A percentile compares a stretch with the other conserved stretches of the same genome.
These are phyloP conservation scores for Cardamine chenopodiifolia DNA, from an alignment of 345 rosid species.

Conservation along the genomic window DNA sequence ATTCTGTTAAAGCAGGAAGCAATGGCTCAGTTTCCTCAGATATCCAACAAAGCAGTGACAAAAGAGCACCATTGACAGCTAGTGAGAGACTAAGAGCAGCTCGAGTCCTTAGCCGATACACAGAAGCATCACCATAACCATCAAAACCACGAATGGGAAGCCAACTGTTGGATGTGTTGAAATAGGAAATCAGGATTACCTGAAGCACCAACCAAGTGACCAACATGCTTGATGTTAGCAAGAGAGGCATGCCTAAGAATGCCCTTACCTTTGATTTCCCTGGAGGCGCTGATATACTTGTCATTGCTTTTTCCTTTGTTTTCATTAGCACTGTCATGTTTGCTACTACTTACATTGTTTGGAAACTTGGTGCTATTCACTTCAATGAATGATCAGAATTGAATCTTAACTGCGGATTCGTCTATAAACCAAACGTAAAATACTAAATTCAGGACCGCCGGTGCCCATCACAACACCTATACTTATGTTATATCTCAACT, in stretches of 20 bases:
- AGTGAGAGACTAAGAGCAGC: conserved; percentile 85
- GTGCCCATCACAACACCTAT: neutral
- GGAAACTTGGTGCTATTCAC: conserved; percentile 94
- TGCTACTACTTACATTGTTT: conserved; percentile 76
- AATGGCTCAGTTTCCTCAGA: conserved; percentile 39
- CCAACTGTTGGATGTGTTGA: conserved; percentile 68
- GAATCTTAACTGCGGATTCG: neutral
- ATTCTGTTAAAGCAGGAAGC: conserved; percentile 33
- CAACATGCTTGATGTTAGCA: conserved; percentile 87
- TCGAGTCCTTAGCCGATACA: conserved; percentile 65
- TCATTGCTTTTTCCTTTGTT: conserved; percentile 69
- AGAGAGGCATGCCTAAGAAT: conserved; percentile 74
- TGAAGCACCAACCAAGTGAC: conserved; percentile 91
- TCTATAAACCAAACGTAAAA: neutral
- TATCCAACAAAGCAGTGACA: conserved; percentile 8
- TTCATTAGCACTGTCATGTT: conserved; percentile 87
- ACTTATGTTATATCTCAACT: neutral
- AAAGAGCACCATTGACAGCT: conserved; percentile 66
- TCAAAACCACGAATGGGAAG: conserved; percentile 66
- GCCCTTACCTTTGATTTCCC: conserved; percentile 81
- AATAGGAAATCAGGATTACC: conserved; percentile 75
- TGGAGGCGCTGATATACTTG: conserved; percentile 68
- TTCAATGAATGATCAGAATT: conserved; percentile 54
- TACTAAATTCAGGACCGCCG: neutral
- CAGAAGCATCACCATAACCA: conserved; percentile 60